Percentiles rank a stretch among this genome's conserved stretches.
phyloP scores from a whole-genome alignment of 371 early-diverging fungal species.

The Furculomyces boomerangus region DNA sequence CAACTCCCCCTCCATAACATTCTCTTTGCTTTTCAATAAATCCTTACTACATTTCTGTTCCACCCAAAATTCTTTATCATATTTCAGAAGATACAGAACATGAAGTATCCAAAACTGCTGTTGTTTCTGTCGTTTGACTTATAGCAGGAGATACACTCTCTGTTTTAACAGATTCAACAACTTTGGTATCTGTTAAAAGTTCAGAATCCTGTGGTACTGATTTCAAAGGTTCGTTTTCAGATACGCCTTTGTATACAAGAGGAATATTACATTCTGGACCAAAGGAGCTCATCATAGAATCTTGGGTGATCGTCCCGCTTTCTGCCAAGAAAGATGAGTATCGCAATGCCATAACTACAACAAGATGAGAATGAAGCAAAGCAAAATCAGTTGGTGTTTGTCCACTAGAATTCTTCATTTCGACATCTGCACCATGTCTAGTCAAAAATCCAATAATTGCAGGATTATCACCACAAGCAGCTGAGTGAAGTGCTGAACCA shows the following conservation, averaged over 20 bases:
- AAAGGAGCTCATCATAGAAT: background rate
- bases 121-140: no score
- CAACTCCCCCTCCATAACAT: no score
- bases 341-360: slow-evolving; percentile 39
- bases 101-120: no score
- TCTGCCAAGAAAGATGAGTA: slow-evolving; percentile 21
- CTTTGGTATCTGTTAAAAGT: no score
- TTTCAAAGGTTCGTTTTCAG: no score
- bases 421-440: slow-evolving; percentile 44
- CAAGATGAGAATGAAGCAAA: slow-evolving; percentile 34
- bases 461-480: slow-evolving; percentile 46
- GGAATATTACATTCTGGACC: background rate
- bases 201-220: no score
- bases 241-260: background rate
- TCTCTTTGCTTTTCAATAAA: no score
- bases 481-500: slow-evolving; percentile 61
- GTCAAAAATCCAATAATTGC: slow-evolving; percentile 41
- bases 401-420: slow-evolving; percentile 33
- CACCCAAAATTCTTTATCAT: no score
- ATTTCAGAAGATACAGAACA: no score
- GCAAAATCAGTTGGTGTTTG: slow-evolving; percentile 46
- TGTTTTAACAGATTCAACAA: no score
- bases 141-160: no score
- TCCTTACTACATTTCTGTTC: no score
- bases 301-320: slow-evolving; percentile 10